Conservation (phyloP, 192 early-diverging fungal species). For the Pilobolus umbonatus region DNA sequence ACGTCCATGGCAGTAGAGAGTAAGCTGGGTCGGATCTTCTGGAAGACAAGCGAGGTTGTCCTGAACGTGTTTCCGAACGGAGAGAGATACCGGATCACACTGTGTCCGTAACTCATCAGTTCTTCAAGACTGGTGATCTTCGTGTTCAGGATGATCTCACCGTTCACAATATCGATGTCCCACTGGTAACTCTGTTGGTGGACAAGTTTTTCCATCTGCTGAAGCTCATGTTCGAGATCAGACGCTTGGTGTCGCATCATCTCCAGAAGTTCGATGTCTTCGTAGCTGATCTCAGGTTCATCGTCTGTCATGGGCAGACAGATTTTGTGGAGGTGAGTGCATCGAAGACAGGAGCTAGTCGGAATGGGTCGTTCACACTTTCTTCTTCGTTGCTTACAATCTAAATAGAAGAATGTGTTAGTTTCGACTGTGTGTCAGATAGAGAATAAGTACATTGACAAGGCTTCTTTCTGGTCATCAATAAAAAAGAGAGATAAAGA, state of each 20-base stretch:
- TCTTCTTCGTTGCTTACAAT: conserved; percentile 7
- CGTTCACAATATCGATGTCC: conserved; percentile 6
- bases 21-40: background rate
- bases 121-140: conserved; percentile 2
- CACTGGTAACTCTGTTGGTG: conserved; percentile 5
- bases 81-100: conserved; percentile 4
- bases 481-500: background rate
- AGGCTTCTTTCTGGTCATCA: conserved; percentile 7
- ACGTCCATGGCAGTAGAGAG: background rate
- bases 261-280: background rate
- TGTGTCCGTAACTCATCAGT: background rate
- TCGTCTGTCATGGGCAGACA: conserved; percentile 1
- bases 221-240: background rate
- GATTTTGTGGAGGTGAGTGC: background rate
- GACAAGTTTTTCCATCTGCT: background rate
- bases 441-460: conserved; percentile 2
- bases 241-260: conserved; percentile 8
- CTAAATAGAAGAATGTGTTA: conserved; percentile 1
- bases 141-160: background rate
- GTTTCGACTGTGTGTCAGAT: background rate
- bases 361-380: conserved; percentile 1
- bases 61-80: conserved; percentile 10
- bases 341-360: conserved; percentile 1
- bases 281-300: background rate
- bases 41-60: background rate